Evolutionary conservation across 805 yeast species (phyloP), one percentile per base, ranked within the genome.

Genomic region (Candida ortonii): DNA sequence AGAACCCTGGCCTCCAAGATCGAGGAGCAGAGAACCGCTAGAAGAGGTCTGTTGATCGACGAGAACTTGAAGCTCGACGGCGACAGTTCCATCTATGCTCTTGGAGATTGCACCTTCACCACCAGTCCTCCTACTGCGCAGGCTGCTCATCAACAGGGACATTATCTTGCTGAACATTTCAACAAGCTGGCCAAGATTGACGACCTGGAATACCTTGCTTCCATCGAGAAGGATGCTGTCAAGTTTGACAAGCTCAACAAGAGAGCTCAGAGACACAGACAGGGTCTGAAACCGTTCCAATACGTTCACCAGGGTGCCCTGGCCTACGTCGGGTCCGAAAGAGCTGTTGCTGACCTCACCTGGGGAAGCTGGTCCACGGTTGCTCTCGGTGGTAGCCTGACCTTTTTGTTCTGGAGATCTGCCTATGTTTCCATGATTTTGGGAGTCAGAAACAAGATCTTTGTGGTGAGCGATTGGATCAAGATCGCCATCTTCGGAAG

Each of bases 101-200:
- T 88, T 39, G 97, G 97, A 55, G 97, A 88, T 68, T 87, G 96
- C 67, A 84, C 96, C 22, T 78, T 81, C 63, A 84, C 90, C 50
- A 86, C 86, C 61, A 78, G 76, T 50, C 89, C 95, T 34, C 96
- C 96, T 46, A 88, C 97, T 42, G 97, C 97, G 19, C 97, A 88
- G 71, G 96, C 87, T 34, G 97, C 97, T 23, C 80, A 86, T 67
- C 97, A 88, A 70, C 88, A 88, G 64, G 96, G 96, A 55, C 71
- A 71, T 40, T 89, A 75, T 63, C 73, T 88, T 49, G 89, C 89
- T 34, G 67, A 68, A 24, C 76, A 78, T 46, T 80, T 88, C 64
- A 72, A 74, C 59, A 79, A 71, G 53, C 62, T 78, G 51, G 69
- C 78, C 53, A 73, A 73, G 53, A 68, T 80, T 37, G 87, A 81